A percentile compares a stretch with the other conserved stretches of the same genome.
Evolutionary conservation across 495 filamentous ascomycete genomes (phyloP).

Genomic region (Wilcoxina mikolae): DNA sequence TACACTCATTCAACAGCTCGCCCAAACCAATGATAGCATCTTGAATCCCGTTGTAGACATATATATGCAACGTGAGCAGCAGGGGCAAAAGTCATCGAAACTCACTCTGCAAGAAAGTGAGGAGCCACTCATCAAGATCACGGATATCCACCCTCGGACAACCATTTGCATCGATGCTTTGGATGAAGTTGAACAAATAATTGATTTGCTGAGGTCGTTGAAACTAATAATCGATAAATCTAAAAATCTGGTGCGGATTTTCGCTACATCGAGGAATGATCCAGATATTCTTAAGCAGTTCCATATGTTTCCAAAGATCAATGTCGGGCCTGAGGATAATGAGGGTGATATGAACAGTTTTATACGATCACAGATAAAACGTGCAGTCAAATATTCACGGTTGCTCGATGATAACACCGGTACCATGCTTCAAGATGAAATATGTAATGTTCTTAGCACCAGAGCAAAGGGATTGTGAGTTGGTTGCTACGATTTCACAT

Average conservation of each 20-base stretch:
- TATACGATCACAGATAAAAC: conserved; percentile 7
- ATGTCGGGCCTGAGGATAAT: conserved; percentile 11
- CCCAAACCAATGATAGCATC: neutral
- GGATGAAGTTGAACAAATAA: conserved; percentile 12
- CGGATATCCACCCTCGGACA: neutral
- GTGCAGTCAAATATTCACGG: neutral
- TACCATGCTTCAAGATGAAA: neutral
- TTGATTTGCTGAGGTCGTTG: conserved; percentile 1
- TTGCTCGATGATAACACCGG: conserved; percentile 1
- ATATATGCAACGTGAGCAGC: neutral
- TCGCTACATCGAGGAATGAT: conserved; percentile 18
- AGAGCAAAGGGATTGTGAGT: neutral
- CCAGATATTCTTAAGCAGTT: conserved; percentile 7
- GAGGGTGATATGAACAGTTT: conserved; percentile 13
- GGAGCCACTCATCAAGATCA: neutral
- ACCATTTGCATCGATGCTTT: conserved; percentile 18
- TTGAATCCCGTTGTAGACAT: neutral
- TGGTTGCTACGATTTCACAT: neutral
- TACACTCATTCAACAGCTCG: conserved; percentile 10
- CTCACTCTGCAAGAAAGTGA: neutral
- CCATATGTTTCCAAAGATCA: conserved; percentile 4
- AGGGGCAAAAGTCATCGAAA: neutral
- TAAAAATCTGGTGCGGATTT: conserved; percentile 11
- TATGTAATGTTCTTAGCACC: neutral
- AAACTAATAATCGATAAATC: conserved; percentile 1